Evolutionary conservation across 1,139 yeast genomes (phyloP).

Genomic region (Hansenula sp.): DNA sequence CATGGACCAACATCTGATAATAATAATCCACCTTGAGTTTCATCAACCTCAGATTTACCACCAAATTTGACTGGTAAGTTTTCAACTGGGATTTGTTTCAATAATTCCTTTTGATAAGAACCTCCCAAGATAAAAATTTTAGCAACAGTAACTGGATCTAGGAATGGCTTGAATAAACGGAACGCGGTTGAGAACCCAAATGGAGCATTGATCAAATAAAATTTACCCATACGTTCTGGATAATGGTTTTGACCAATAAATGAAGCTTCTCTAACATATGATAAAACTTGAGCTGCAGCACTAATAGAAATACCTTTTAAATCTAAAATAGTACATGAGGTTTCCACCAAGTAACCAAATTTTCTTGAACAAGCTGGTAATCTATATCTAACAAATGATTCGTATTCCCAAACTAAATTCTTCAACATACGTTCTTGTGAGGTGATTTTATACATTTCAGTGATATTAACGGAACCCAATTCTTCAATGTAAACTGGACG

Average conservation of each 20-base stretch:
- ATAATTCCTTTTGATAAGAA: slow-evolving; percentile 73
- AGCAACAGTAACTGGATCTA: slow-evolving; percentile 97
- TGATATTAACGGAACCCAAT: slow-evolving; percentile 83
- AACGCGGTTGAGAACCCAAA: slow-evolving; percentile 96
- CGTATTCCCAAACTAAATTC: slow-evolving; percentile 97
- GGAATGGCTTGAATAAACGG: slow-evolving; percentile 83
- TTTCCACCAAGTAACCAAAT: slow-evolving; percentile 76
- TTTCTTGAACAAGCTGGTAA: slow-evolving; percentile 93
- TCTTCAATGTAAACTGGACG: slow-evolving; percentile 95
- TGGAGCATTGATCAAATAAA: slow-evolving; percentile 93
- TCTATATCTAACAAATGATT: slow-evolving; percentile 77
- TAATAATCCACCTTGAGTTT: slow-evolving; percentile 73
- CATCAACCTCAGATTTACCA: slow-evolving; percentile 65
- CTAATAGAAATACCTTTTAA: slow-evolving; percentile 88
- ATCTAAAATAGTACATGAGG: slow-evolving; percentile 94
- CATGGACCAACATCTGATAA: slow-evolving; percentile 95
- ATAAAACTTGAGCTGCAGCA: slow-evolving; percentile 79
- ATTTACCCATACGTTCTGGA: slow-evolving; percentile 99
- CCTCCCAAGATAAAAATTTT: slow-evolving; percentile 87
- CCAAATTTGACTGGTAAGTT: slow-evolving; percentile 91
- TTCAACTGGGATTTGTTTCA: slow-evolving; percentile 90
- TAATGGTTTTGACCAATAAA: slow-evolving; percentile 93
- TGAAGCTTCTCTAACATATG: slow-evolving; percentile 90
- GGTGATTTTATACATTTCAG: slow-evolving; percentile 90
- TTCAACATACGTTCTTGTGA: slow-evolving; percentile 94